phyloP scores from a whole-genome alignment of 2,329 filamentous ascomycete genomes.

The Botrytis tulipae region DNA sequence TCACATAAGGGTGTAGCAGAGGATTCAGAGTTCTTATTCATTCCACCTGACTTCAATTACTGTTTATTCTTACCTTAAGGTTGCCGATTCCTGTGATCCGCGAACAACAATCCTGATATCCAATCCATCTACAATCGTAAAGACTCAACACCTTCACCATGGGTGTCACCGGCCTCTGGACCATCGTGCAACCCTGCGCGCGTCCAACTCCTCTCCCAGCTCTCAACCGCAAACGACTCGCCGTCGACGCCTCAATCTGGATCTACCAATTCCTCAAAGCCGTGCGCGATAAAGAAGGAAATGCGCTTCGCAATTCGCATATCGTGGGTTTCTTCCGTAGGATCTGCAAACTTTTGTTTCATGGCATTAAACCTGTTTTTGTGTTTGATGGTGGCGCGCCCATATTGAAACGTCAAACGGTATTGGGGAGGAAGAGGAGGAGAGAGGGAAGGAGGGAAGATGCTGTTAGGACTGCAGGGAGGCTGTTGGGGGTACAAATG shows the following conservation, averaged over 20 bases:
- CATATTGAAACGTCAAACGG: constrained; percentile 84
- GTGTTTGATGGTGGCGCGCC: constrained; percentile 97
- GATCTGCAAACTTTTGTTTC: constrained; percentile 96
- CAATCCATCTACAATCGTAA: neutral
- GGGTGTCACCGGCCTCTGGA: constrained; percentile 99
- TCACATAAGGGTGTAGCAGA: neutral
- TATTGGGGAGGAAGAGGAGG: constrained; percentile 71
- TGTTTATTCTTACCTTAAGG: neutral
- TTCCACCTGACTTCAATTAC: neutral
- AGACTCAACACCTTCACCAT: constrained; percentile 49
- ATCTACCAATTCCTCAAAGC: constrained; percentile 99
- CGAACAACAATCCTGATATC: neutral
- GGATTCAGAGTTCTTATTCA: neutral
- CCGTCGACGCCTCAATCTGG: constrained; percentile 98
- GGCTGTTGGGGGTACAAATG: constrained; percentile 90
- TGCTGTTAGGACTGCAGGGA: constrained; percentile 86
- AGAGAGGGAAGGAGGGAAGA: constrained; percentile 89
- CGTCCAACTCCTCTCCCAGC: constrained; percentile 95
- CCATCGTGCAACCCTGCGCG: constrained; percentile 89
- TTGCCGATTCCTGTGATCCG: neutral
- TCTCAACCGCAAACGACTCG: constrained; percentile 91
- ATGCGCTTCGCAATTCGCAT: constrained; percentile 92
- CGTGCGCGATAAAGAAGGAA: constrained; percentile 96
- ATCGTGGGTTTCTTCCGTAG: constrained; percentile 97
- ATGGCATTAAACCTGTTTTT: constrained; percentile 94